These are phyloP conservation scores for Cairneyella variabilis DNA, from an alignment of 495 filamentous ascomycete species.

Conservation along the genomic window DNA sequence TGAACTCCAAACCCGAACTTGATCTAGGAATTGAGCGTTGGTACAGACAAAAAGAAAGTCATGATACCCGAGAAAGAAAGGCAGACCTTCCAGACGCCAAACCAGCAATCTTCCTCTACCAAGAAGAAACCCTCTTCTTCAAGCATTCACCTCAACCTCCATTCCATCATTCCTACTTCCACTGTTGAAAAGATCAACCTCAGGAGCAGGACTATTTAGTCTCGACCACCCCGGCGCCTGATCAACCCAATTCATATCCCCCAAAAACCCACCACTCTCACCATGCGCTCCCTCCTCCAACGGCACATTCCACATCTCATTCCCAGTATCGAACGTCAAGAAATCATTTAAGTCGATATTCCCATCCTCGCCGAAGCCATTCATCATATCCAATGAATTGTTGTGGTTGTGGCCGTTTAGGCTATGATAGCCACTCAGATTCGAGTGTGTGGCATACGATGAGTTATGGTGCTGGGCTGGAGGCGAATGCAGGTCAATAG, in stretches of 20 bases:
- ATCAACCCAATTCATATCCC: conserved; percentile 25
- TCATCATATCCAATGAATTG: neutral
- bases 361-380: neutral
- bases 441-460: too few relatives aligned
- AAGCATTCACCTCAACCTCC: too few relatives aligned
- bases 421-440: too few relatives aligned
- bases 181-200: neutral
- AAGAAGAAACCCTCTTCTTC: too few relatives aligned
- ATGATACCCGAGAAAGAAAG: too few relatives aligned
- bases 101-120: too few relatives aligned
- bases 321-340: conserved; percentile 19
- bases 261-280: conserved; percentile 22
- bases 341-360: conserved; percentile 22
- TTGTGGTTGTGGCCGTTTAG: neutral
- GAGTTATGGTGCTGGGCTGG: neutral
- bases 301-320: conserved; percentile 22
- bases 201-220: conserved; percentile 17
- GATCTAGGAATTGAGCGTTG: too few relatives aligned
- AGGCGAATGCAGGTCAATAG: neutral
- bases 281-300: conserved; percentile 25
- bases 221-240: conserved; percentile 17
- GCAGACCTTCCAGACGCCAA: too few relatives aligned
- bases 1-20: too few relatives aligned
- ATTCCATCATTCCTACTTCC: too few relatives aligned
- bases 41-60: too few relatives aligned